These are phyloP conservation scores for Catharanthus roseus DNA, from an alignment of 257 asterid species.

Conservation along the genomic window DNA sequence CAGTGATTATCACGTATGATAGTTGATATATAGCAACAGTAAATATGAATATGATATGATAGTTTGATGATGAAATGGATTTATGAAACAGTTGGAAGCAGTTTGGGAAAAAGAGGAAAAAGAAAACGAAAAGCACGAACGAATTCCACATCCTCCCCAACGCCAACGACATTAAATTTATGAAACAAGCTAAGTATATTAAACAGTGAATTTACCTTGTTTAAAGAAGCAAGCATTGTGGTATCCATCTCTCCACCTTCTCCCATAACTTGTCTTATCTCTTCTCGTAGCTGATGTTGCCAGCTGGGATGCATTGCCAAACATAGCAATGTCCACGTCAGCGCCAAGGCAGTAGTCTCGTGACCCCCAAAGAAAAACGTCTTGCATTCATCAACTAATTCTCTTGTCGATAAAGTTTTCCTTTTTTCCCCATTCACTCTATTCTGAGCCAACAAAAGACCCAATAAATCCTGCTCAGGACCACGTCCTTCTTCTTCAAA, in stretches of 20 bases:
- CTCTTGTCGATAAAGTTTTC: slow-evolving; percentile 42
- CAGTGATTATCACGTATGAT: no score
- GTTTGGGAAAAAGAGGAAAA: no score
- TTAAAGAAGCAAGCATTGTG: slow-evolving; percentile 53
- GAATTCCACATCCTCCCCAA: no score
- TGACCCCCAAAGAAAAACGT: slow-evolving; percentile 91
- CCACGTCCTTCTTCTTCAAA: neutral
- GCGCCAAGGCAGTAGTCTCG: slow-evolving; percentile 81
- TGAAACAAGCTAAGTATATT: neutral
- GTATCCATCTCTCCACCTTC: slow-evolving; percentile 36
- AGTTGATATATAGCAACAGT: no score
- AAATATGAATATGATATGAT: no score
- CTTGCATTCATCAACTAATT: slow-evolving; percentile 86
- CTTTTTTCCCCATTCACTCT: slow-evolving; percentile 28
- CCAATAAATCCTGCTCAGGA: slow-evolving; percentile 49
- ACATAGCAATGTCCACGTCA: slow-evolving; percentile 72
- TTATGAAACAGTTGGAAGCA: no score
- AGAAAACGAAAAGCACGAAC: neutral
- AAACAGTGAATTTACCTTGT: slow-evolving; percentile 46
- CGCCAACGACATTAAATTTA: no score
- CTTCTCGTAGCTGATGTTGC: slow-evolving; percentile 65
- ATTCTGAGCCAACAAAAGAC: slow-evolving; percentile 46
- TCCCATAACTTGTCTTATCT: slow-evolving; percentile 53
- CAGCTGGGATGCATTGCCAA: slow-evolving; percentile 63
- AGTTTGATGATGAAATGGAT: no score